Evolutionary conservation across 2,329 filamentous ascomycete species (phyloP).

Genomic region (Berkeleyomyces basicola): DNA sequence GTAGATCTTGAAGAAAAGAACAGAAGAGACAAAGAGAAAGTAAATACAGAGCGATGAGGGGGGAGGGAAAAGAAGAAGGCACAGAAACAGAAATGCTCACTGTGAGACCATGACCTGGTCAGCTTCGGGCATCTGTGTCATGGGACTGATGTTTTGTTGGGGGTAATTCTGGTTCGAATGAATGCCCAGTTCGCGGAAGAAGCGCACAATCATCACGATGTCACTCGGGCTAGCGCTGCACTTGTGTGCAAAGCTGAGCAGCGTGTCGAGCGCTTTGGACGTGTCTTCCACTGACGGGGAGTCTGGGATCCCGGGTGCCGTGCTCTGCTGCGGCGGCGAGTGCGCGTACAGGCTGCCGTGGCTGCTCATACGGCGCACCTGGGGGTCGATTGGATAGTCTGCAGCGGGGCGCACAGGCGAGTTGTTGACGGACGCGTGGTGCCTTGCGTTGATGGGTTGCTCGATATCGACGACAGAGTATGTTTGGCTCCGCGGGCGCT

Average conservation of each 20-base stretch:
- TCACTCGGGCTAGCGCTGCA: constrained; percentile 11
- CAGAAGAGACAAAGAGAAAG: constrained; percentile 8
- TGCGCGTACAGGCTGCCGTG: constrained; percentile 4
- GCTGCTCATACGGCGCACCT: constrained; percentile 8
- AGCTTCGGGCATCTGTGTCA: neutral
- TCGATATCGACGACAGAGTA: constrained; percentile 58
- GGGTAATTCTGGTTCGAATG: neutral
- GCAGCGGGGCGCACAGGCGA: constrained; percentile 11
- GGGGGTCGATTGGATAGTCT: neutral
- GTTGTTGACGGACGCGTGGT: neutral
- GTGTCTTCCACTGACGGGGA: constrained; percentile 13
- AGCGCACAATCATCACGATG: constrained; percentile 12
- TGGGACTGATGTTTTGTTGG: neutral
- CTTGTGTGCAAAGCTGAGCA: constrained; percentile 12
- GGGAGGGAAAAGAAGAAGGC: neutral
- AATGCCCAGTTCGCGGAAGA: constrained; percentile 13
- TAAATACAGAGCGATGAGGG: neutral
- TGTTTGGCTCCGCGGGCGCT: constrained; percentile 69
- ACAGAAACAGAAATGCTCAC: neutral
- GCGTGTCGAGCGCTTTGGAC: constrained; percentile 12
- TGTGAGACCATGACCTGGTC: neutral
- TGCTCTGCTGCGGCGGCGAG: constrained; percentile 15
- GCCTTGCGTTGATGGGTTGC: neutral
- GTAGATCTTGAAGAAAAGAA: constrained; percentile 6
- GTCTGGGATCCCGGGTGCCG: neutral